Evolutionary conservation across 371 early-diverging fungal species (phyloP).

Genomic region (Rhizopus arrhizus): DNA sequence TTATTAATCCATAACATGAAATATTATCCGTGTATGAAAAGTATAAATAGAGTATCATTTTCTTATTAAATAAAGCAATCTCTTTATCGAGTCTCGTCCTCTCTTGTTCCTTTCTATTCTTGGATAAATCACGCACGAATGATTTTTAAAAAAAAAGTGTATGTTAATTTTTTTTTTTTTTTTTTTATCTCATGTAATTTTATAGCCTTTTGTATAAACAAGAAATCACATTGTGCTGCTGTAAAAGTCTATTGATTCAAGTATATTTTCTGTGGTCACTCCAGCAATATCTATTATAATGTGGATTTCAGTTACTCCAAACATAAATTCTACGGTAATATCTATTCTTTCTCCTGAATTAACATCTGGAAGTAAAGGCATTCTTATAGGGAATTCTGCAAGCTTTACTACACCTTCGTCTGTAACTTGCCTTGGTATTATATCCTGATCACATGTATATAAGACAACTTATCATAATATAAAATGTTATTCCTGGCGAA

Average conservation of each 20-base stretch:
- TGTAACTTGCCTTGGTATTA: slow-evolving; percentile 47
- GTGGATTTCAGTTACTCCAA: slow-evolving; percentile 20
- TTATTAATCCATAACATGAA: too few species aligned
- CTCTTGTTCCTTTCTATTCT: too few species aligned
- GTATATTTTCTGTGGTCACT: slow-evolving; percentile 15
- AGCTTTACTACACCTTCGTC: slow-evolving; percentile 50
- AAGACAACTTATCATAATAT: slow-evolving; percentile 14
- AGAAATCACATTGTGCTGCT: too few species aligned
- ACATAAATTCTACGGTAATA: slow-evolving; percentile 44
- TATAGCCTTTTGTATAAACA: too few species aligned
- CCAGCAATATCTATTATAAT: slow-evolving; percentile 16
- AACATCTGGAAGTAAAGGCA: slow-evolving; percentile 47
- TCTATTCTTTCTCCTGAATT: slow-evolving; percentile 50
- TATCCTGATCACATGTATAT: slow-evolving; percentile 50
- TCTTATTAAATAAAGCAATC: too few species aligned
- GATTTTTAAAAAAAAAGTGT: too few species aligned
- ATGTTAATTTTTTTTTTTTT: too few species aligned
- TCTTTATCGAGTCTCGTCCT: too few species aligned
- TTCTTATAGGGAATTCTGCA: slow-evolving; percentile 52
- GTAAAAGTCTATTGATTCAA: background rate
- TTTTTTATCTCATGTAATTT: too few species aligned
- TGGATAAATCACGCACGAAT: too few species aligned
- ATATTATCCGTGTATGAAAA: too few species aligned
- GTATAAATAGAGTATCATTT: too few species aligned
- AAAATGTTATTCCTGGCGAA: slow-evolving; percentile 41